Evolutionary conservation across 2,329 filamentous ascomycete species (phyloP).

Genomic region (Colletotrichum orchidophilum): DNA sequence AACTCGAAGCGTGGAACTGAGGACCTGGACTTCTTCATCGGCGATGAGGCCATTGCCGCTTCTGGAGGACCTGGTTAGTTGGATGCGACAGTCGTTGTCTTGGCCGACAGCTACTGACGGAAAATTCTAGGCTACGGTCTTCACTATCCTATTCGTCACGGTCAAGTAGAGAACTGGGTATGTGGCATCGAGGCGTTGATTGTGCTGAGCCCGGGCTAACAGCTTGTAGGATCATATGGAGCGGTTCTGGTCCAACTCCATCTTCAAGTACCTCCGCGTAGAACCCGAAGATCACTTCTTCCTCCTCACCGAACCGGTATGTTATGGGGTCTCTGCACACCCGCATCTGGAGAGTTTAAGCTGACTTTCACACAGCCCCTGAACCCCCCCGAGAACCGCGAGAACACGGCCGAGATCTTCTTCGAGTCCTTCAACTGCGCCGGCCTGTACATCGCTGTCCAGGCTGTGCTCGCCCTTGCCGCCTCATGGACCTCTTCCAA

Average conservation of each 20-base stretch:
- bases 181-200: constrained; percentile 37
- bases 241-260: constrained; percentile 99
- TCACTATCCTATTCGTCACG: constrained; percentile 97
- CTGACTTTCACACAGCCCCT: constrained; percentile 71
- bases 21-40: constrained; percentile 98
- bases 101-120: constrained; percentile 36
- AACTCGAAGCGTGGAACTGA: constrained; percentile 95
- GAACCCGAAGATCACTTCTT: constrained; percentile 99
- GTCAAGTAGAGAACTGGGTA: constrained; percentile 99
- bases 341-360: background rate
- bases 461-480: constrained; percentile 94
- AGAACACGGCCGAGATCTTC: constrained; percentile 99
- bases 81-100: constrained; percentile 7
- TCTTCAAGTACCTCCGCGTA: constrained; percentile 98
- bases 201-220: constrained; percentile 39
- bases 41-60: constrained; percentile 91
- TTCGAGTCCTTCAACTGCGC: constrained; percentile 99
- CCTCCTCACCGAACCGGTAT: constrained; percentile 93
- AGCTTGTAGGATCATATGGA: constrained; percentile 90
- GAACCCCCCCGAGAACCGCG: constrained; percentile 97
- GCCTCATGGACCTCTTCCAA: constrained; percentile 99
- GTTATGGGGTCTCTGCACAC: constrained; percentile 40
- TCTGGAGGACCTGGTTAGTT: constrained; percentile 79
- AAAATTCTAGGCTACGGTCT: constrained; percentile 80
- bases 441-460: constrained; percentile 97